Percentiles rank a stretch among this genome's conserved stretches.
These are phyloP conservation scores for Beauveria rudraprayagi DNA, from an alignment of 2,329 filamentous ascomycete species.

Conservation along the genomic window DNA sequence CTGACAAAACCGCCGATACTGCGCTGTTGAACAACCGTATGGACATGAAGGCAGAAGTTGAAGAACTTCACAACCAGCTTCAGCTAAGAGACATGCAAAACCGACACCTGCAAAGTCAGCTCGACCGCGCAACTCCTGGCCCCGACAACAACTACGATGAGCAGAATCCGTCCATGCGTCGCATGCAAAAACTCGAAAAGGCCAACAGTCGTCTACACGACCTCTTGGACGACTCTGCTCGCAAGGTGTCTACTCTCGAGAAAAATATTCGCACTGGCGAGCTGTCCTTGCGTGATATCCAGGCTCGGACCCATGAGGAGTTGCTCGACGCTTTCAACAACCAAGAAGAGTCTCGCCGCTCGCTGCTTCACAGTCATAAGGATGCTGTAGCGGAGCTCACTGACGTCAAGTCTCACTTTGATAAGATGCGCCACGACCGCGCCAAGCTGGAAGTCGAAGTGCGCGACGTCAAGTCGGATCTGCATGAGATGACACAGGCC, in stretches of 20 bases:
- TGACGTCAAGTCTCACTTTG: conserved; percentile 79
- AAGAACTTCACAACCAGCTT: conserved; percentile 87
- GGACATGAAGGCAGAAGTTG: conserved; percentile 84
- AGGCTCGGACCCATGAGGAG: conserved; percentile 90
- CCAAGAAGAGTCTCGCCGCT: conserved; percentile 81
- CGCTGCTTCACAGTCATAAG: conserved; percentile 76
- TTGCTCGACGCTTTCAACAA: conserved; percentile 86
- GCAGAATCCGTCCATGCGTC: conserved; percentile 68
- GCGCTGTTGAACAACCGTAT: conserved; percentile 78
- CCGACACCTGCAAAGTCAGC: conserved; percentile 79
- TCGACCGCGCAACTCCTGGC: conserved; percentile 59
- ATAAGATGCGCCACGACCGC: conserved; percentile 76
- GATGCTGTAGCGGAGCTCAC: conserved; percentile 76
- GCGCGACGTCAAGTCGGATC: conserved; percentile 73
- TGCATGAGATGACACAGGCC: conserved; percentile 69
- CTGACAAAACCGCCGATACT: conserved; percentile 75
- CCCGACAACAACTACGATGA: conserved; percentile 60
- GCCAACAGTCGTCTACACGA: conserved; percentile 88
- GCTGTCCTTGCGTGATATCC: conserved; percentile 80
- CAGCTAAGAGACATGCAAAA: conserved; percentile 95
- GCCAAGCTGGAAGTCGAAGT: conserved; percentile 77
- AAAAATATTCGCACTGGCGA: conserved; percentile 80
- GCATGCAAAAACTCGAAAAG: conserved; percentile 85
- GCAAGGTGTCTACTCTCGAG: conserved; percentile 85
- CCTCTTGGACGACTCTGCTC: conserved; percentile 86